These are phyloP conservation scores for Trypanosoma conorhini DNA, from an alignment of 208 protist genomes.

Conservation along the genomic window DNA sequence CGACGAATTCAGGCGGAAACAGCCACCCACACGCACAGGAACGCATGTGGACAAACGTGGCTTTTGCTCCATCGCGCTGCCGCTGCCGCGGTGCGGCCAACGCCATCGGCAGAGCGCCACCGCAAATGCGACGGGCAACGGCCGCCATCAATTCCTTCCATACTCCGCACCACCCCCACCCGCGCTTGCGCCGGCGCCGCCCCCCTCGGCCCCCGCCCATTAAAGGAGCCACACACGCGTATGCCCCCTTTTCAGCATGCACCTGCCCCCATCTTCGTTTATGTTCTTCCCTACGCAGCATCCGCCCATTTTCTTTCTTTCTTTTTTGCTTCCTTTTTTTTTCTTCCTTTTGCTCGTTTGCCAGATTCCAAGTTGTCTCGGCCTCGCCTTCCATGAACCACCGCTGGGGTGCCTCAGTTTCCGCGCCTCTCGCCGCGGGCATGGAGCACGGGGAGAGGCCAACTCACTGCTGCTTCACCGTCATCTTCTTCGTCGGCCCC, in stretches of 20 bases:
- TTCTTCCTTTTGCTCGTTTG: background rate
- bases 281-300: background rate
- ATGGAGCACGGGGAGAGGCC: background rate
- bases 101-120: background rate
- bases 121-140: background rate
- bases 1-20: background rate
- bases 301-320: no score
- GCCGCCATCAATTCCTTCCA: background rate
- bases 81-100: background rate
- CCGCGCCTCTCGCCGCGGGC: background rate
- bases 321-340: background rate
- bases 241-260: background rate
- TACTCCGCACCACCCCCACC: background rate
- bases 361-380: background rate
- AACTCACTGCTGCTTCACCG: background rate
- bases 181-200: no score
- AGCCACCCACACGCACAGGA: background rate
- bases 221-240: background rate
- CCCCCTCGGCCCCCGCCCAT: no score
- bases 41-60: background rate
- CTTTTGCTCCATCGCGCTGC: background rate
- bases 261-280: background rate
- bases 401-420: background rate
- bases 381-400: background rate
- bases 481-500: background rate